Evolutionary conservation across 257 asterid genomes (phyloP), one percentile per base, ranked within the genome.

Genomic region (Nicotiana attenuata): DNA sequence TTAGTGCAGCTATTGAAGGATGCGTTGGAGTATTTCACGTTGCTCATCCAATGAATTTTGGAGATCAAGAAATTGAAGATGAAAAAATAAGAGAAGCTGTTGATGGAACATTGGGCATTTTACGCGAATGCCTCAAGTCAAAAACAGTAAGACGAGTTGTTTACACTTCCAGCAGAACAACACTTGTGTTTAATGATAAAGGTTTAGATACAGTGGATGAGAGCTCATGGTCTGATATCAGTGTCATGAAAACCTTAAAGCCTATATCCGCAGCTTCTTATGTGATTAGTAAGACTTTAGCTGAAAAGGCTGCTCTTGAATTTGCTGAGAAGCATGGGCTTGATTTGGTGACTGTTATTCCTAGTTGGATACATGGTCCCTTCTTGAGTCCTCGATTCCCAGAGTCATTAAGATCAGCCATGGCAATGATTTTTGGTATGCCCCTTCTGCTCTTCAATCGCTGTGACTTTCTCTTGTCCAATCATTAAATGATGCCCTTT

Each of bases 1-100:
- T 93, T 50, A 68, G 55, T 0, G 80, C 88, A 3, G 89, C 97
- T 76, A 79, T 93, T 1, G 84, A 88, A 56, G 98, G 94, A 5
- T 93, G 97, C 88, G 4, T 31, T 78, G 94, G 97, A 2, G 91
- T 92, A 8, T 93, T 92, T 84, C 98, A 93, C 87, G 85, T 81
- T 80, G 97, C 96, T 26, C 98, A 93, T 68, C 97, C 98, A 0
- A 64, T 92, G 2, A 93, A 92, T 65, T 85, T 88, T 29, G 88
- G 69, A 9, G 90, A 83, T 80, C 86, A 82, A 26, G 96, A 91
- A 75, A 16, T 86, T 0, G 94, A 90, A 65, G 91, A 92, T 24
- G 85, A 83, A 17, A 85, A 82, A 79, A 15, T 81, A 79, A 33
- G 56, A 24, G 83, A 81, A 17, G 63, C 86, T 4, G 85, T 86